Conservation (phyloP, 768 basidiomycete genomes). For the Clitopilus passeckerianus region DNA sequence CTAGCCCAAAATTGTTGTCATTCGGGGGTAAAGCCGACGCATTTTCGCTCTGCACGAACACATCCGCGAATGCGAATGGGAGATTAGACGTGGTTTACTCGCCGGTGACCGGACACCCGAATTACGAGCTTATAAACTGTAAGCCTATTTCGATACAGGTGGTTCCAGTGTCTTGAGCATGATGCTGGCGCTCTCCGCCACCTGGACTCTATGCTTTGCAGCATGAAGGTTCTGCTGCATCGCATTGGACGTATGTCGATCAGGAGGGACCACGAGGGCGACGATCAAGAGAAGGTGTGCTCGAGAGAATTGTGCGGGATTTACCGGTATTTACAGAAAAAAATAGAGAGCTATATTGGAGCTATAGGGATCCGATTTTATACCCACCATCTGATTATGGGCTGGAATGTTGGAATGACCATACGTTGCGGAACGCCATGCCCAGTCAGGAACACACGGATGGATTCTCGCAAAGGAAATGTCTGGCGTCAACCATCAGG, state of each 20-base stretch:
- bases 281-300: background rate
- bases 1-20: slow-evolving; percentile 27
- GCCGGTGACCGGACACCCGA: slow-evolving; percentile 36
- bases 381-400: background rate
- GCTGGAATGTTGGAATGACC: background rate
- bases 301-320: background rate
- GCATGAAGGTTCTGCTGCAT: background rate
- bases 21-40: slow-evolving; percentile 34
- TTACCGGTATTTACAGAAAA: background rate
- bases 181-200: background rate
- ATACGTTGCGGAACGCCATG: background rate
- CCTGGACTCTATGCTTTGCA: background rate
- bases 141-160: slow-evolving; percentile 33
- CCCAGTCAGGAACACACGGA: background rate
- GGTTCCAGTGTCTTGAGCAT: slow-evolving; percentile 8
- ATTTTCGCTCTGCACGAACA: slow-evolving; percentile 38
- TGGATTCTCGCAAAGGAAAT: background rate
- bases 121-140: slow-evolving; percentile 32
- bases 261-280: background rate
- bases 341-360: background rate
- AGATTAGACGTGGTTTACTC: slow-evolving; percentile 36
- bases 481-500: background rate
- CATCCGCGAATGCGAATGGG: slow-evolving; percentile 27
- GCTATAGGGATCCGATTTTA: background rate
- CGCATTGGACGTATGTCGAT: background rate